Evolutionary conservation across 768 basidiomycete species (phyloP), one percentile per base, ranked within the genome.

Genomic region (Auriscalpium orientale): DNA sequence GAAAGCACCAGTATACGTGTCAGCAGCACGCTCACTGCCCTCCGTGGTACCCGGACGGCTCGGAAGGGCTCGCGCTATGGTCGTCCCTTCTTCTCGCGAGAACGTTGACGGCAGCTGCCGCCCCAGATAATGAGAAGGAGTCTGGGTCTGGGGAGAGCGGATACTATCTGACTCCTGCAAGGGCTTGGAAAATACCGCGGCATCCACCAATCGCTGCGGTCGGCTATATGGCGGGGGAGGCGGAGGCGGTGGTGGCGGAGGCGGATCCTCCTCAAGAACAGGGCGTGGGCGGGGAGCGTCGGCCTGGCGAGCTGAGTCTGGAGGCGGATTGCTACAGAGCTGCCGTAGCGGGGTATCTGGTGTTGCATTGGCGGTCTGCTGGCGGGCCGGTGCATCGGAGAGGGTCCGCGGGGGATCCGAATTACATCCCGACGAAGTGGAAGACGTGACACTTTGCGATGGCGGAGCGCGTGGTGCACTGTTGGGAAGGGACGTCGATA

Each of bases 91-190:
- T 16, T 62, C 61, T 13, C 61, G 46, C 37, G 58, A 51, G 33
- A 60, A 21, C 9, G 58, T 33, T 28, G 58, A 51, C 10, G 58
- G 57, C 21, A 63, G 28, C 48, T 58, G 63, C 34, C 58, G 58
- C 45, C 58, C 47, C 20, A 35, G 51, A 37, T 49, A 54, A 37
- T 58, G 58, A n/a, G 64, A 62, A 35, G 62, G 51, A 10, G 67
- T 63, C n/a, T 70, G 72, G 21, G 69, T 57, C 7, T 75, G 72
- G 18, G 74, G 76, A 4, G 75, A 78, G 7, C 71, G 74, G 47
- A 64, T 58, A 35, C 66, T 65, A 34, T 78, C 76, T 53, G 67
- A 66, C 21, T 75, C 74, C 12, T 70, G 61, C 52, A 62, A 33
- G 1, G 61, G 61, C 52, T 62, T 58, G 16, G 61, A 62, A 52